Conservation (phyloP, 1,284 basidiomycete genomes). For the Sanghuangporus sanghuang region DNA sequence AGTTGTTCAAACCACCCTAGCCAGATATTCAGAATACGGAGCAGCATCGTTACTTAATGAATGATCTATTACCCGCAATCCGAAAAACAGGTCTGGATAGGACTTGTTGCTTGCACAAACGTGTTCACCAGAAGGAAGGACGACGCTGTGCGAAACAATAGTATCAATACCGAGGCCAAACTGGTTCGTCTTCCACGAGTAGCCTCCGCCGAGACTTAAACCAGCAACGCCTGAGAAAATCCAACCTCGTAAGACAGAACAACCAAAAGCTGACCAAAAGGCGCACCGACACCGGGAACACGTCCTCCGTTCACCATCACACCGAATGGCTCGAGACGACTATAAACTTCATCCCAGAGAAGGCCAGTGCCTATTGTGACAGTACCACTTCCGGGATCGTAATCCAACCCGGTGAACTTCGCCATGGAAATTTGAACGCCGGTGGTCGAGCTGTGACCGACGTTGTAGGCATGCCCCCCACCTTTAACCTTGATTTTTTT, state of each 20-base stretch:
- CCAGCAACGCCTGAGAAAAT: conserved; percentile 8
- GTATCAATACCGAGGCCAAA: conserved; percentile 14
- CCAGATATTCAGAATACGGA: neutral
- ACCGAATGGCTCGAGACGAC: conserved; percentile 15
- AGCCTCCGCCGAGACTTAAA: conserved; percentile 15
- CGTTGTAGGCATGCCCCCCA: conserved; percentile 24
- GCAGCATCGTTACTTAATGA: neutral
- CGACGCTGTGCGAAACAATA: conserved; percentile 11
- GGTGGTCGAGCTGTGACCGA: conserved; percentile 23
- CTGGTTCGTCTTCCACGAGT: conserved; percentile 18
- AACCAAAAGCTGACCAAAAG: neutral
- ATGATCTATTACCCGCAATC: conserved; percentile 1
- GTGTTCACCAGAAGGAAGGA: conserved; percentile 8
- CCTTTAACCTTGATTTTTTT: conserved; percentile 18
- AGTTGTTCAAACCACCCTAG: conserved; percentile 18
- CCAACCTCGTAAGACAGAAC: neutral
- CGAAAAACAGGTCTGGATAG: conserved; percentile 17
- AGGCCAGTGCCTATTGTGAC: conserved; percentile 20
- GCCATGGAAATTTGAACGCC: conserved; percentile 25
- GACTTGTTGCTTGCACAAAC: conserved; percentile 4
- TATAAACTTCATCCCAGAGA: conserved; percentile 25
- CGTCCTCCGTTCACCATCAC: conserved; percentile 23
- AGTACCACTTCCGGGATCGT: conserved; percentile 13
- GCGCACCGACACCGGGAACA: conserved; percentile 20
- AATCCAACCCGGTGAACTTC: conserved; percentile 18